Conservation (phyloP, 768 basidiomycete genomes). For the Lactarius indigo region DNA sequence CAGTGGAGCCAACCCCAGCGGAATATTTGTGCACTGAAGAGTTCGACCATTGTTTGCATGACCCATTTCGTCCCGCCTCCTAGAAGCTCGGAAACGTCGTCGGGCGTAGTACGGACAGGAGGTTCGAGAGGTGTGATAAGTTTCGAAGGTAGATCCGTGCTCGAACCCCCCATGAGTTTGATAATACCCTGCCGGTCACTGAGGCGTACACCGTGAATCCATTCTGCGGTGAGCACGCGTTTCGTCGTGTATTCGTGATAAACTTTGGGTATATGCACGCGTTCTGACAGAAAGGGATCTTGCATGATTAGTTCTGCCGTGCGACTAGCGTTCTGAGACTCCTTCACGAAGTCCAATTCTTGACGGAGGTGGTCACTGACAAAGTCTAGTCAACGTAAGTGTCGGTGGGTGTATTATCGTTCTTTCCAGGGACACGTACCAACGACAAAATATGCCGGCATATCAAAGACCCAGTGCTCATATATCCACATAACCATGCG, state of each 20-base stretch:
- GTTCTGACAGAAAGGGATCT: constrained; percentile 66
- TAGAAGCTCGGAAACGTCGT: constrained; percentile 29
- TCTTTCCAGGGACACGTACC: constrained; percentile 40
- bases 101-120: constrained; percentile 8
- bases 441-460: constrained; percentile 79
- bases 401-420: not conserved
- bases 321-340: constrained; percentile 71
- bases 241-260: constrained; percentile 69
- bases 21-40: constrained; percentile 90
- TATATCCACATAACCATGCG: constrained; percentile 76
- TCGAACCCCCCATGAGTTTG: constrained; percentile 54
- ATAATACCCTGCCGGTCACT: constrained; percentile 58
- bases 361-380: constrained; percentile 76
- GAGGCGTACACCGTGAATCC: constrained; percentile 75
- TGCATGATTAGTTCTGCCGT: constrained; percentile 65
- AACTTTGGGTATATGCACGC: constrained; percentile 77
- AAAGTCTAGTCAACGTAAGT: constrained; percentile 46
- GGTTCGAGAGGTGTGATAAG: constrained; percentile 18
- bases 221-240: constrained; percentile 80
- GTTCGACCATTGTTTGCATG: constrained; percentile 84
- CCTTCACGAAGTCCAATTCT: constrained; percentile 79
- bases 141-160: constrained; percentile 7
- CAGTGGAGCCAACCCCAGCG: constrained; percentile 90
- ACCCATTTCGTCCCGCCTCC: constrained; percentile 60
- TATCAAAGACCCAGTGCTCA: constrained; percentile 76